These are phyloP conservation scores for Arabidopsis arenosa DNA, from an alignment of 345 rosid genomes.

Conservation along the genomic window DNA sequence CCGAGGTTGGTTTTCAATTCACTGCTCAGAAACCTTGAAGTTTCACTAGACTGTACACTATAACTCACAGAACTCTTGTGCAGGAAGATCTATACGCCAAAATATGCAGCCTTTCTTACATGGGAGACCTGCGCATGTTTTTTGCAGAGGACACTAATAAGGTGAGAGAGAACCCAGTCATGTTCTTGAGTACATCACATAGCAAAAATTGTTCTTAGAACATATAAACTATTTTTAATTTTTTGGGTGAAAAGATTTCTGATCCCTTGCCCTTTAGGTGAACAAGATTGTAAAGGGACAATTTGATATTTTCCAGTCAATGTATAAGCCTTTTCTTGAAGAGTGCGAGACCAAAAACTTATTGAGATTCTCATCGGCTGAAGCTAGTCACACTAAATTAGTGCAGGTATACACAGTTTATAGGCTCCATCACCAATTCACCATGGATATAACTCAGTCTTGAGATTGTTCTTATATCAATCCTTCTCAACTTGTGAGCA, in stretches of 20 bases:
- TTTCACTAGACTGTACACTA: not conserved
- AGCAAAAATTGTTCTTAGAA: not conserved
- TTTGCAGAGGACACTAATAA: conserved; percentile 88
- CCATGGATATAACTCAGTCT: not conserved
- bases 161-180: conserved; percentile 50
- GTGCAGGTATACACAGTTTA: conserved; percentile 60
- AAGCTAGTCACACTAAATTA: conserved; percentile 46
- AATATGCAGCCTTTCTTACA: conserved; percentile 90
- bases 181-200: conserved; percentile 11
- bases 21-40: conserved; percentile 13
- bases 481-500: conserved; percentile 44
- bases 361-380: conserved; percentile 59
- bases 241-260: not conserved
- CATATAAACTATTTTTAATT: not conserved
- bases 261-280: conserved; percentile 53
- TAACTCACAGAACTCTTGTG: conserved; percentile 29
- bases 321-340: conserved; percentile 76
- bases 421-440: not conserved
- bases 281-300: conserved; percentile 89
- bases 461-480: conserved; percentile 19
- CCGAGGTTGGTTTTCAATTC: conserved; percentile 60
- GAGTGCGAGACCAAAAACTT: conserved; percentile 67
- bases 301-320: conserved; percentile 69
- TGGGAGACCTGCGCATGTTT: conserved; percentile 90
- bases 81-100: conserved; percentile 88